A percentile compares a stretch with the other conserved stretches of the same genome.
Evolutionary conservation across 1,284 basidiomycete species (phyloP).

Genomic region (Apiotrichum mycotoxinovorans): DNA sequence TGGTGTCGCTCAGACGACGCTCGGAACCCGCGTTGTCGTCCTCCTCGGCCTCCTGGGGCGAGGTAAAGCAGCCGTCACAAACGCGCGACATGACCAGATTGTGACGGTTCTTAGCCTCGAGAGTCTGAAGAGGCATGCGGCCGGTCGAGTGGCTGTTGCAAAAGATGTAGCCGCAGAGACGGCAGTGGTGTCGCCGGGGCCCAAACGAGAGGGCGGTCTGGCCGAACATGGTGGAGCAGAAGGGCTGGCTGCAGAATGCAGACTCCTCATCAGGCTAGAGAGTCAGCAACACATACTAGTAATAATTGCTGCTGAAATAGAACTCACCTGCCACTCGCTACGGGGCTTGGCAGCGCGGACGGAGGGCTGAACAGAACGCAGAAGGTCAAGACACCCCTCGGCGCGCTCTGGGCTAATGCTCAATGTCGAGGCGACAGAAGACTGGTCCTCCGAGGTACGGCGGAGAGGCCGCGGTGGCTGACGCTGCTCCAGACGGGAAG

Average conservation of each 20-base stretch:
- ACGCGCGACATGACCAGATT: slow-evolving; percentile 28
- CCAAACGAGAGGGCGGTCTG: slow-evolving; percentile 32
- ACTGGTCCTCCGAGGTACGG: background rate
- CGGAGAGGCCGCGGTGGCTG: background rate
- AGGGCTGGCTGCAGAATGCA: slow-evolving; percentile 38
- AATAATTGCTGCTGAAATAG: too few species aligned
- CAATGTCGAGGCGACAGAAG: background rate
- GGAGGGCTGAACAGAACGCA: slow-evolving; percentile 9
- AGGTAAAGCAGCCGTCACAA: slow-evolving; percentile 34
- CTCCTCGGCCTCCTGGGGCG: slow-evolving; percentile 2
- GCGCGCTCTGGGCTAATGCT: slow-evolving; percentile 1
- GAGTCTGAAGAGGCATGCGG: slow-evolving; percentile 18
- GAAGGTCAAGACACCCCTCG: slow-evolving; percentile 7
- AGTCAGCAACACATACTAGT: too few species aligned
- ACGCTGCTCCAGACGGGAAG: background rate
- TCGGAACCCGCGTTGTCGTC: background rate
- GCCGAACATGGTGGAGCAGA: slow-evolving; percentile 42
- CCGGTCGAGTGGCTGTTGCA: slow-evolving; percentile 36
- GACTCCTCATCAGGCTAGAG: slow-evolving; percentile 35
- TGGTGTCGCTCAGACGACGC: slow-evolving; percentile 8
- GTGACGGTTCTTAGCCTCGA: slow-evolving; percentile 17
- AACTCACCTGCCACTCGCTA: slow-evolving; percentile 36
- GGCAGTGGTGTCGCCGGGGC: slow-evolving; percentile 44
- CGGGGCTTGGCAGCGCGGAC: slow-evolving; percentile 14
- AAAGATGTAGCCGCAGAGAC: slow-evolving; percentile 40